These are phyloP conservation scores for Ceratobasidium sp. DNA, from an alignment of 1,284 basidiomycete species.

Conservation along the genomic window DNA sequence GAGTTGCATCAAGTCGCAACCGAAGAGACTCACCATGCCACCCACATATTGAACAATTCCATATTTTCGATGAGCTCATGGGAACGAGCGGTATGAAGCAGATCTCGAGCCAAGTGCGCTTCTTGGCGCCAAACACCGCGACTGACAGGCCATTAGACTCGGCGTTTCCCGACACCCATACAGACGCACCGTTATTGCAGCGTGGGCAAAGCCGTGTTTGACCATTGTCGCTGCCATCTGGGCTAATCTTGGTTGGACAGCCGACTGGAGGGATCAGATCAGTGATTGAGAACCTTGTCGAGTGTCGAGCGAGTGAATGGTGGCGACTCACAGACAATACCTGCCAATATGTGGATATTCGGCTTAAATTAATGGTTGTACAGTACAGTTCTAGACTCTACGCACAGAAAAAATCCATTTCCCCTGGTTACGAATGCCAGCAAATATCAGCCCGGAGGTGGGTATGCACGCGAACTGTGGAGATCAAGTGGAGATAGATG, in stretches of 20 bases:
- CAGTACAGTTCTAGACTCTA: neutral
- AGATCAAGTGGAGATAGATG: neutral
- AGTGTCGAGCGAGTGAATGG: slow-evolving; percentile 1
- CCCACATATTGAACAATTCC: slow-evolving; percentile 42
- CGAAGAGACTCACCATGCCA: slow-evolving; percentile 31
- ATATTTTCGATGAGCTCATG: slow-evolving; percentile 36
- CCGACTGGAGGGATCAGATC: slow-evolving; percentile 25
- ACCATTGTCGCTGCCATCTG: slow-evolving; percentile 39
- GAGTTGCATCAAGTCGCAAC: neutral
- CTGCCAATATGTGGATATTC: slow-evolving; percentile 1
- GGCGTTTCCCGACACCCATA: neutral
- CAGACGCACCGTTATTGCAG: slow-evolving; percentile 36
- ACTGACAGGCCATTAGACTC: slow-evolving; percentile 22
- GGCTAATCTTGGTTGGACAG: slow-evolving; percentile 26
- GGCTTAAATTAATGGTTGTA: neutral
- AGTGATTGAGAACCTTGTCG: neutral
- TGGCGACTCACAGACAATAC: slow-evolving; percentile 35
- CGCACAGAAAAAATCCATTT: slow-evolving; percentile 43
- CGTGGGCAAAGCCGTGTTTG: slow-evolving; percentile 37
- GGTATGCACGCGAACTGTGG: neutral
- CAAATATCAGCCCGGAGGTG: neutral
- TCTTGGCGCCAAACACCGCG: slow-evolving; percentile 38
- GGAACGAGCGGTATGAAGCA: slow-evolving; percentile 37
- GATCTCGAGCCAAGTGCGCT: slow-evolving; percentile 43
- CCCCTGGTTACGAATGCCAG: neutral